Evolutionary conservation across 257 asterid genomes (phyloP), one percentile per base, ranked within the genome.

Genomic region (Nicotiana undulata): DNA sequence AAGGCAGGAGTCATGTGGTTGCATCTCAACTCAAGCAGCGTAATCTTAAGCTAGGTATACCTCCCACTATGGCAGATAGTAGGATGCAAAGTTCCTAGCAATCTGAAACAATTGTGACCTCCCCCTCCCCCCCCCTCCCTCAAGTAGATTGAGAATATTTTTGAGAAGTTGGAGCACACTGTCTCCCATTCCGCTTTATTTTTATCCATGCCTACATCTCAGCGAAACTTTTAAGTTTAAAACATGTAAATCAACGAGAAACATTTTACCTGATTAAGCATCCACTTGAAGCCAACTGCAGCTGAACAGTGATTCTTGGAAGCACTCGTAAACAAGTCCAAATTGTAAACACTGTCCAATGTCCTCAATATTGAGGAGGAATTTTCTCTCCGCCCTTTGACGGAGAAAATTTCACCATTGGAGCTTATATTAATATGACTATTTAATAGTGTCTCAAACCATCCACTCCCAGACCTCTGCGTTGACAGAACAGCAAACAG

Each of bases 401-500:
- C 85, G n/a, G 68, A 76, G 75, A 76, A 82, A 44, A 82, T 77
- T 65, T 82, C 85, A 20, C 85, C 81, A 34, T 76, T 75, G 20
- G 85, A 82, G 53, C 77, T 82, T 17, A 82, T 40, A 63, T 76
- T 82, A 28, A 37, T 20, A 63, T 82, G 81, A 65, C 81, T 82
- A 61, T 82, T 76, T 28, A 82, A 64, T 15, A 82, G 74, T 64
- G 85, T 82, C 64, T 82, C 85, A 34, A 82, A 82, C 85, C 85
- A 82, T 51, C 85, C 85, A 76, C 85, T 82, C 28, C 85, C 85
- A 22, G 85, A 82, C 49, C 85, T 82, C 81, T 82, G 81, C 10
- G 37, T 77, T 15, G 85, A 82, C 65, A 82, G 32, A 44, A 82
- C 34, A 5, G 40, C 85, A 32, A 82, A 82, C 32, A 58, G 7